Conservation (phyloP, 2,329 filamentous ascomycete species). For the Diaporthe aspalathi region DNA sequence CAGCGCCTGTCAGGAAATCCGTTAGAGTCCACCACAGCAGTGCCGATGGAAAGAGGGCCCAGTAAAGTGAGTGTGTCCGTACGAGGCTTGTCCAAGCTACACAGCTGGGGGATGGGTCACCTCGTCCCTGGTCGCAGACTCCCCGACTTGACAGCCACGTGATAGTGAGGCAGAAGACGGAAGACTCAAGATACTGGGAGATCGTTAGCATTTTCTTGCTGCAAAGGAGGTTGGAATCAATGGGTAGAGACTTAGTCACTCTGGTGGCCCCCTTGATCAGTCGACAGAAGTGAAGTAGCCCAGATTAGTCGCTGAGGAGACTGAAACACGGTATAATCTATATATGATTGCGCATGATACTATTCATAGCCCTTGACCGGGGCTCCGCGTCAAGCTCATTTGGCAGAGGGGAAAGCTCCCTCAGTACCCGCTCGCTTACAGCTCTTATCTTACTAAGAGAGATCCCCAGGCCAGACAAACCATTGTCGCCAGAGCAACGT, state of each 20-base stretch:
- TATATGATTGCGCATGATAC: background rate
- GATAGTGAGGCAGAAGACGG: background rate
- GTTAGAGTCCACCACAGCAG: background rate
- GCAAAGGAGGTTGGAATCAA: background rate
- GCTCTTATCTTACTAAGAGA: background rate
- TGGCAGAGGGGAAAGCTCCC: background rate
- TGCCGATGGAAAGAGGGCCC: background rate
- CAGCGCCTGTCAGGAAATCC: background rate
- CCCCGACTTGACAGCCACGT: background rate
- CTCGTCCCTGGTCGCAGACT: background rate
- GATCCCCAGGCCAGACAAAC: background rate
- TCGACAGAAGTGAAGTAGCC: background rate
- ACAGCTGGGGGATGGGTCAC: background rate
- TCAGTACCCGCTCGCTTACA: slow-evolving; percentile 23
- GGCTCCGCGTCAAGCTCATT: slow-evolving; percentile 24
- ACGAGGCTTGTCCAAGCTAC: background rate
- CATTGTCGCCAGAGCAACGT: background rate
- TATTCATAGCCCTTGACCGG: slow-evolving; percentile 21
- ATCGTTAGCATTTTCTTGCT: background rate
- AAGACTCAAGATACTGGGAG: background rate
- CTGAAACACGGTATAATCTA: background rate
- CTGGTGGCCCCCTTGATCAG: background rate
- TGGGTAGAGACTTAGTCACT: background rate
- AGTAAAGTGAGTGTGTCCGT: background rate
- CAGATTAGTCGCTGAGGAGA: background rate